Base-by-base conservation (phyloP, 352 stramenopile species). In the Thalassiosira oceanica region DNA sequence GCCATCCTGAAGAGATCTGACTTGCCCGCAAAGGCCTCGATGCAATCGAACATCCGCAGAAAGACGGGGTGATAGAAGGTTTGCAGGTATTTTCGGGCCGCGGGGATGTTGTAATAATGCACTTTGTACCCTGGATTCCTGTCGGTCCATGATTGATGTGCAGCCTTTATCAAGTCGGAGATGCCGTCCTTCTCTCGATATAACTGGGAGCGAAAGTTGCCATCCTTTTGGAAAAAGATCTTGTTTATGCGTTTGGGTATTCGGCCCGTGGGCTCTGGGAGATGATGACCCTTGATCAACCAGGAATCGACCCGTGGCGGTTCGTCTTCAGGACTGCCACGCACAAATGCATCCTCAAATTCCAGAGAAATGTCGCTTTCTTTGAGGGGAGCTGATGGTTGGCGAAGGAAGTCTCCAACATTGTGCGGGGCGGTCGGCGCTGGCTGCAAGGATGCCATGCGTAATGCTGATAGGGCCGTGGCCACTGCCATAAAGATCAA, bases 1-100 rank as follows among this genome's bases (percentile, higher is more conserved):
- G 66, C 43, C 16, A 66, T 54, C 6, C 74, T 50, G 46, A 84
- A 84, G 15, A 84, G 66, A 49, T 84, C 61, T 27, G 31, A 41
- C 26, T 75, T 75, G 0, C 29, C 39, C 1, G 64, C 37, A 39
- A 75, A 75, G 44, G 55, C 55, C 26, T 68, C 4, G 1, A 75
- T 36, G 42, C 64, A 75, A 44, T 75, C 55, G 23, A 75, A 75
- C 8, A 52, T 27, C 36, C 55, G n/a, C 0, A 69, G 15, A 49
- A 75, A 75, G 8, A 48, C 16, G 2, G 55, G 64, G 56, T 75
- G 55, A 29, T 60, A 75, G 24, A 56, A 24, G 39, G 20, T 15
- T 6, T 28, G 33, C 0, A 75, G 28, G 21, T 75, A 75, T 4
- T 20, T 23, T 8, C 55, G 16, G 15, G 29, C 20, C 2, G 4